These are phyloP conservation scores for Adenanthera pavonina DNA, from an alignment of 306 rosid genomes.

Conservation along the genomic window DNA sequence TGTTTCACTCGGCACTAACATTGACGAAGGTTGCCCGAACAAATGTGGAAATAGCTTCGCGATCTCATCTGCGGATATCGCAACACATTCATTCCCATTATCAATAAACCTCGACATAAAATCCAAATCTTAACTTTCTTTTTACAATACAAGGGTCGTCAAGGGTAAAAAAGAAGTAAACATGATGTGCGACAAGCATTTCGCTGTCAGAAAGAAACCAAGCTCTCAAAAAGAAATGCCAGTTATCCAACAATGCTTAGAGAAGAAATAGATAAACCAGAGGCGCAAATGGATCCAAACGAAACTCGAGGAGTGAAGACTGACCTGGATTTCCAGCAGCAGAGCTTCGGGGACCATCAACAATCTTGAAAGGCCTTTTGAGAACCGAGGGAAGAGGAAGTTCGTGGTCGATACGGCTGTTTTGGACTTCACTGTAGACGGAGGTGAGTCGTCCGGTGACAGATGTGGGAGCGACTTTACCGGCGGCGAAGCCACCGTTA, in stretches of 20 bases:
- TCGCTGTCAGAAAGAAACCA: neutral
- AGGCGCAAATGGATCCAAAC: conserved; percentile 41
- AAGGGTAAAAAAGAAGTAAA: neutral
- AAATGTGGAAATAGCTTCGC: conserved; percentile 86
- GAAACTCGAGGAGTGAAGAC: neutral
- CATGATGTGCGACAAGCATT: neutral
- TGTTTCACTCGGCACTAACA: conserved; percentile 58
- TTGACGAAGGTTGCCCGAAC: conserved; percentile 90
- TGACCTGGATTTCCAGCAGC: conserved; percentile 97
- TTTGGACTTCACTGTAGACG: conserved; percentile 87
- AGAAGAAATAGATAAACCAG: neutral
- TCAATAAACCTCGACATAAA: neutral
- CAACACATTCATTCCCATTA: neutral
- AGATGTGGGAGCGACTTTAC: conserved; percentile 9
- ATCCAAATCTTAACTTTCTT: neutral
- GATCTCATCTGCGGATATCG: conserved; percentile 68
- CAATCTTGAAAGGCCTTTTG: conserved; percentile 63
- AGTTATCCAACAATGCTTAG: conserved; percentile 7
- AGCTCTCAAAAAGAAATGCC: neutral
- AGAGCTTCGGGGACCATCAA: conserved; percentile 85
- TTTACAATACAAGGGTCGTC: neutral
- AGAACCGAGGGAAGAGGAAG: conserved; percentile 92
- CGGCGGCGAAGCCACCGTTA: conserved; percentile 52
- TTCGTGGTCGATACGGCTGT: conserved; percentile 73
- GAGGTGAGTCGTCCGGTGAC: conserved; percentile 62